Base-by-base conservation (phyloP, 2,329 filamentous ascomycete species). In the Alternaria ventricosa region DNA sequence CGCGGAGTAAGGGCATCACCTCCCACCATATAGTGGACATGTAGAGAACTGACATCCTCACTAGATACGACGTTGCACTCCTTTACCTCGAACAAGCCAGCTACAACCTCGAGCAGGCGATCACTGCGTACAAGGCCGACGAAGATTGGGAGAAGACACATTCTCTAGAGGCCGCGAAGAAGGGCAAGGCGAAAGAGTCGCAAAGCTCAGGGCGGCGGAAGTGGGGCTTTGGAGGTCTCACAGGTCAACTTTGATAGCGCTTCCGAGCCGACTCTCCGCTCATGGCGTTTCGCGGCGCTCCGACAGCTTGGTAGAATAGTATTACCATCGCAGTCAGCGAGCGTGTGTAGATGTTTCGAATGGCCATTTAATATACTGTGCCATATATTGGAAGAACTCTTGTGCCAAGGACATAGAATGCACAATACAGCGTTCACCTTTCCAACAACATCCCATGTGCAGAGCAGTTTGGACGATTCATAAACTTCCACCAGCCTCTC, bases 121-220 rank as follows among this genome's bases (percentile, higher is more conserved):
- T 91, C 7, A 84, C 86, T 41, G 84, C 86, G 4, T 94, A 88
- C 76, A 84, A 87, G 67, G 90, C 88, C 4, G 92, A 96, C 66
- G 92, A 94, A 76, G 84, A 83, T 57, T 95, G 92, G 92, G 92
- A 93, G 80, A 86, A 84, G 69, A 85, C 87, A 12, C 87, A 95
- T 72, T 90, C 90, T 0, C 75, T 89, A 50, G 80, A 85, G 71
- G 80, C 78, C 7, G 80, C 79, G 44, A 78, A 79, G 62, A 84
- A 84, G 67, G 80, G 80, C n/a, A 85, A 84, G 58, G 65, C 65
- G 47, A 78, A 79, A 54, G 69, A 67, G 15, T 56, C 62, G 8
- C 69, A 71, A 45, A 66, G 53, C n/a, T 61, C 71, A 41, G 71
- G 75, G 13, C 69, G 73, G 60, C 73, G 74, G 33, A 75, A 73